Evolutionary conservation across 306 rosid species (phyloP), one percentile per base, ranked within the genome.

Genomic region (Cicer arietinum): DNA sequence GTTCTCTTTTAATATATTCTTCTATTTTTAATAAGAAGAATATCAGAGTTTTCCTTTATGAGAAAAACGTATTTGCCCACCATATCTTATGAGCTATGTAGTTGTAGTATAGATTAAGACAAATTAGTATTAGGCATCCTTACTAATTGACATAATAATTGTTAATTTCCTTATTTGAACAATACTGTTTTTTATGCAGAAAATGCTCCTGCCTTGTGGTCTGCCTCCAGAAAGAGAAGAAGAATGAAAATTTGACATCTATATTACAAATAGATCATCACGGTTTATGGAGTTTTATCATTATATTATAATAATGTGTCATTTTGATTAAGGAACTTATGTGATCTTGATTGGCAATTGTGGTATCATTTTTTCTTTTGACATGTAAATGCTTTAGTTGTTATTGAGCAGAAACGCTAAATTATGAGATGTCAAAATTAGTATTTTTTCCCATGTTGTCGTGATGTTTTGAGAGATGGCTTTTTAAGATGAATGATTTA

Each of bases 191-290:
- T 59, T 17, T 77, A 18, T 59, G 83, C 88, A 91, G 98, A 93
- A 90, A 87, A 93, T 93, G 98, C 94, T 93, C 39, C 75, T 93
- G 84, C 98, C 98, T 40, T 93, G 97, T 46, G 97, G 98, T 61
- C 85, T 92, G 61, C 96, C 97, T 61, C 97, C 97, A 1, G 98
- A 93, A 65, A 89, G 92, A 78, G 97, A 93, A 79, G 94, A 93
- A 39, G 98, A 93, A 54, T 91, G 10, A 75, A 83, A 76, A 53
- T 12, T 76, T 50, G 13, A 22, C 37, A 69, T 75, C 40, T 22
- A 48, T 40, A 18, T 14, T 18, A 20, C 50, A 50, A 42, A 4
- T 53, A 62, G n/a, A 51, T 64, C 39, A 18, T 57, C 10, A 10
- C 75, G 3, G 44, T 60, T 9, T 50, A 57, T 75, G 18, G 16